phyloP scores from a whole-genome alignment of 2,329 filamentous ascomycete species.

The Lachnellula cervina region DNA sequence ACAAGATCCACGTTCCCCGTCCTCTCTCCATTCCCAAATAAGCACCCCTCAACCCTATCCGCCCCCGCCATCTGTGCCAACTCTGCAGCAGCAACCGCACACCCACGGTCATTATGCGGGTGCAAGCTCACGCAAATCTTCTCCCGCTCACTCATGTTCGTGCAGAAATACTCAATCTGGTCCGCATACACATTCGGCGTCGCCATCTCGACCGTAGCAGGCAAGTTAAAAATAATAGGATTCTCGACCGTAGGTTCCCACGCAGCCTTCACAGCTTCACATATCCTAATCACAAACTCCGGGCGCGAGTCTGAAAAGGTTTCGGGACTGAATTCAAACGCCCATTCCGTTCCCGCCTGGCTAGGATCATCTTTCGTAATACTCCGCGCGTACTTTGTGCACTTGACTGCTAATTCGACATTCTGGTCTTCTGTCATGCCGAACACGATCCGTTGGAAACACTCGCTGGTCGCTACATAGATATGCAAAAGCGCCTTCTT shows the following conservation, averaged over 20 bases:
- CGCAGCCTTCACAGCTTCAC: conserved; percentile 87
- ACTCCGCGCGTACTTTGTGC: conserved; percentile 75
- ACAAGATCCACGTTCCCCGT: conserved; percentile 96
- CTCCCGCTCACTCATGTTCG: conserved; percentile 65
- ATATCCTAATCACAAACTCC: conserved; percentile 77
- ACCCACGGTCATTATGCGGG: conserved; percentile 91
- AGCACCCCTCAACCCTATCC: conserved; percentile 86
- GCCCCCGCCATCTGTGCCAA: conserved; percentile 95
- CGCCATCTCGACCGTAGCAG: conserved; percentile 90
- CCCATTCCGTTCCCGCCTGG: conserved; percentile 59
- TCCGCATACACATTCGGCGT: conserved; percentile 96
- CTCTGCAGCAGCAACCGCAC: conserved; percentile 83
- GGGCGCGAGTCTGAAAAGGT: conserved; percentile 86
- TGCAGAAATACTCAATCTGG: conserved; percentile 93
- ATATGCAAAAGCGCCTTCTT: conserved; percentile 95
- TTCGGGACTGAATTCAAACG: conserved; percentile 80
- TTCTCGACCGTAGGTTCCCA: conserved; percentile 78
- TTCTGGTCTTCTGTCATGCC: conserved; percentile 78
- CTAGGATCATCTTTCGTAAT: conserved; percentile 77
- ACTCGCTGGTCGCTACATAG: conserved; percentile 93
- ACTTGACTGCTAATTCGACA: conserved; percentile 66
- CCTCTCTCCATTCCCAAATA: conserved; percentile 92
- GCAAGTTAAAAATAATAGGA: conserved; percentile 94
- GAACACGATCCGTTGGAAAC: conserved; percentile 90
- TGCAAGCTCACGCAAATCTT: conserved; percentile 79